phyloP scores from a whole-genome alignment of 352 stramenopile species.

The Globisporangium alternatum region DNA sequence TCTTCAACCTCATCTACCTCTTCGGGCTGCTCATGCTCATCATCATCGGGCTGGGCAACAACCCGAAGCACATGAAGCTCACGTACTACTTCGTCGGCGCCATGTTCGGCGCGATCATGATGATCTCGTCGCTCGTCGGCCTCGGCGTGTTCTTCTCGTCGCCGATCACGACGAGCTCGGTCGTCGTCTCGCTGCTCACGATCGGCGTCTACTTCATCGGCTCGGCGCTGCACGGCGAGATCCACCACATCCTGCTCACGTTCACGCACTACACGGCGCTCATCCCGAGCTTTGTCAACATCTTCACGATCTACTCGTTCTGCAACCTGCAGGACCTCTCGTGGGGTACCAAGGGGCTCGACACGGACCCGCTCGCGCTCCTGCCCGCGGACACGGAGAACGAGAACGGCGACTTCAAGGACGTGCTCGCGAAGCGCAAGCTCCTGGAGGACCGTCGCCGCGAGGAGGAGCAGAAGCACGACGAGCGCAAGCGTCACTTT shows the following conservation, averaged over 20 bases:
- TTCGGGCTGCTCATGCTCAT: slow-evolving; percentile 81
- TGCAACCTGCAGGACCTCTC: slow-evolving; percentile 88
- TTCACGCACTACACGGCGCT: slow-evolving; percentile 87
- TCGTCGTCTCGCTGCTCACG: slow-evolving; percentile 63
- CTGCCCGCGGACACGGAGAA: slow-evolving; percentile 39
- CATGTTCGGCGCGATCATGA: slow-evolving; percentile 75
- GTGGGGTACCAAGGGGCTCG: slow-evolving; percentile 80
- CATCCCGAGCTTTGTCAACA: slow-evolving; percentile 88
- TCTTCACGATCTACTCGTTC: slow-evolving; percentile 90
- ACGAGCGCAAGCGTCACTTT: slow-evolving; percentile 77
- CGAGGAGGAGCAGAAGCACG: slow-evolving; percentile 45
- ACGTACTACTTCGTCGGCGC: slow-evolving; percentile 81
- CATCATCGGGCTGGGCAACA: slow-evolving; percentile 85
- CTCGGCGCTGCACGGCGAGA: slow-evolving; percentile 70
- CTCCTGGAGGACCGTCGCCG: slow-evolving; percentile 65
- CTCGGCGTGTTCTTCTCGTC: slow-evolving; percentile 77
- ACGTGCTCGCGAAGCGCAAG: slow-evolving; percentile 75
- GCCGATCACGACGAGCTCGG: slow-evolving; percentile 41
- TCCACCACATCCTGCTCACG: slow-evolving; percentile 84
- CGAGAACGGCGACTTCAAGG: slow-evolving; percentile 82
- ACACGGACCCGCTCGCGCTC: slow-evolving; percentile 49
- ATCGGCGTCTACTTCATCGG: slow-evolving; percentile 83
- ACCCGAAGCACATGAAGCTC: slow-evolving; percentile 85
- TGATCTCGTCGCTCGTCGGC: slow-evolving; percentile 68
- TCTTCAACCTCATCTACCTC: slow-evolving; percentile 81